phyloP scores from a whole-genome alignment of 2,329 filamentous ascomycete genomes.

The Colletotrichum ledebouriae region DNA sequence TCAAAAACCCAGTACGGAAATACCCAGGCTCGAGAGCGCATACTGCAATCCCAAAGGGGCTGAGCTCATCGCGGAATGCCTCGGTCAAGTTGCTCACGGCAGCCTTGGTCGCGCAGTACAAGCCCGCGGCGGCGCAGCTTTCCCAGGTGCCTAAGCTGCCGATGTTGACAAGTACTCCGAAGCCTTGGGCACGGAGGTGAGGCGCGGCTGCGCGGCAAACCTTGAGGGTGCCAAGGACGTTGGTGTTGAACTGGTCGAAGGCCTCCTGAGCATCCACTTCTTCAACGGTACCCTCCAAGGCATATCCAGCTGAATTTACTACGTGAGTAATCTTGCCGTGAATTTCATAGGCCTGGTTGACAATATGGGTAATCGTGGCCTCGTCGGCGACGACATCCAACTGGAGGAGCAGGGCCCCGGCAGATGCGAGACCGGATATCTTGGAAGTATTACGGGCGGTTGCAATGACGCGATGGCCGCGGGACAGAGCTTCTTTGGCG shows the following conservation, averaged over 20 bases:
- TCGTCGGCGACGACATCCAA: constrained; percentile 62
- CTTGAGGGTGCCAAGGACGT: constrained; percentile 66
- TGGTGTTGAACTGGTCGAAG: constrained; percentile 61
- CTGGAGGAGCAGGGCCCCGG: constrained; percentile 58
- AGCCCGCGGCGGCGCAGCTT: constrained; percentile 53
- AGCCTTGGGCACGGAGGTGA: constrained; percentile 56
- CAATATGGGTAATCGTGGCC: constrained; percentile 51
- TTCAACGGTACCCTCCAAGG: constrained; percentile 58
- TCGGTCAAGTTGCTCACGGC: constrained; percentile 61
- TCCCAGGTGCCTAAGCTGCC: constrained; percentile 62
- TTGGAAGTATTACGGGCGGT: constrained; percentile 59
- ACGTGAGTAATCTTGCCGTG: constrained; percentile 61
- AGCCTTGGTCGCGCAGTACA: constrained; percentile 61
- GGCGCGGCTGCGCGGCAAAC: constrained; percentile 63
- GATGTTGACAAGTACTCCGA: constrained; percentile 58
- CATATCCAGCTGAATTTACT: constrained; percentile 62
- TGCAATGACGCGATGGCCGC: constrained; percentile 64
- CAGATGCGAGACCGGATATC: constrained; percentile 56
- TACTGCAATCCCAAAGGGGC: constrained; percentile 59
- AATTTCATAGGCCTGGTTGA: constrained; percentile 51
- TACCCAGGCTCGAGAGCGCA: constrained; percentile 64
- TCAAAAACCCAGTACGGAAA: constrained; percentile 65
- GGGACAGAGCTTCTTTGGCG: constrained; percentile 57
- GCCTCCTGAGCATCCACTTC: constrained; percentile 55
- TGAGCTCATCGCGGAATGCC: constrained; percentile 58